Conservation (phyloP, 2,329 filamentous ascomycete species). For the Trichoderma simmonsii region DNA sequence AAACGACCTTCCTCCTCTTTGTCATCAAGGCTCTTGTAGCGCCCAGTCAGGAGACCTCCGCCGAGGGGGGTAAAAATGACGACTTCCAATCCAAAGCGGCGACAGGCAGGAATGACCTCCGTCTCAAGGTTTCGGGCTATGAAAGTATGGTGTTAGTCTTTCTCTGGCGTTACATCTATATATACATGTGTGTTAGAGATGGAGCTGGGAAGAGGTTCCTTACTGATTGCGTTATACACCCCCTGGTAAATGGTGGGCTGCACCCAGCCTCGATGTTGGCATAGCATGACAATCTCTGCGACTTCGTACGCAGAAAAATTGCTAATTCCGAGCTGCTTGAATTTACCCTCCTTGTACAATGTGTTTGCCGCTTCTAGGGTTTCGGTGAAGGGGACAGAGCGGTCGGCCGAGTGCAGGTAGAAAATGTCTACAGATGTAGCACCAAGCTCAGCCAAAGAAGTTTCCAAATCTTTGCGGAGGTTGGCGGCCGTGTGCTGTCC, state of each 20-base stretch:
- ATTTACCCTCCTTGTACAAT: conserved; percentile 54
- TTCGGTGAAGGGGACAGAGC: conserved; percentile 6
- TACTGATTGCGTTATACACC: conserved; percentile 71
- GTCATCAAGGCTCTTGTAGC: background rate
- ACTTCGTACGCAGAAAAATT: conserved; percentile 81
- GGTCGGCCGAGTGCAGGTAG: conserved; percentile 13
- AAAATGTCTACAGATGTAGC: conserved; percentile 5
- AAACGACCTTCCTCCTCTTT: background rate
- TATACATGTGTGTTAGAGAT: background rate
- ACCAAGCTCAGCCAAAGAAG: background rate
- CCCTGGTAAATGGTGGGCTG: conserved; percentile 74
- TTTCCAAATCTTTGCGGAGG: conserved; percentile 12
- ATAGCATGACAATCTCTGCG: conserved; percentile 71
- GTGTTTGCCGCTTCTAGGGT: conserved; percentile 5
- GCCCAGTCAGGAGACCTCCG: conserved; percentile 6
- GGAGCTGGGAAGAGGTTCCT: background rate
- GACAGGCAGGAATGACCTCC: conserved; percentile 59
- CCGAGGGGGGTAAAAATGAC: conserved; percentile 10
- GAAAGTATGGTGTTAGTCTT: background rate
- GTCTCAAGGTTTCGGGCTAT: conserved; percentile 60
- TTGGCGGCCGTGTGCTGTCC: conserved; percentile 7
- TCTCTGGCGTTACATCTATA: background rate
- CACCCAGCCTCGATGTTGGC: conserved; percentile 70
- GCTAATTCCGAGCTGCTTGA: conserved; percentile 68
- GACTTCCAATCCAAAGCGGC: conserved; percentile 11